Evolutionary conservation across 2,329 filamentous ascomycete species (phyloP), one percentile per base, ranked within the genome.

Genomic region (Pseudogymnoascus sp.): DNA sequence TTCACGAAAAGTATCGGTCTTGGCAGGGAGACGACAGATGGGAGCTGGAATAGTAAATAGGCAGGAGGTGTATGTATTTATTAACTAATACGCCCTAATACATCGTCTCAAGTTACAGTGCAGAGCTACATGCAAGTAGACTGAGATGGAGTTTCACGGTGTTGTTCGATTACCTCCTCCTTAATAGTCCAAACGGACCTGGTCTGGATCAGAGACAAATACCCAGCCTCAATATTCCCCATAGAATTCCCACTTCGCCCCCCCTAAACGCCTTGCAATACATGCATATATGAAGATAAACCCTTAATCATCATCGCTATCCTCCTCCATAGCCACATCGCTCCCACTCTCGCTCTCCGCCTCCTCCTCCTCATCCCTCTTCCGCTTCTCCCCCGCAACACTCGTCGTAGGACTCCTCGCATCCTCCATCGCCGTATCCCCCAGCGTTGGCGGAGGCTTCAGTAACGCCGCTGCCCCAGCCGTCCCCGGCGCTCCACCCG

Each of bases 271-370:
- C 61, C 61, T 35, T 46, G 56, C 43, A 62, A 62, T 62, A 50
- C 28, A 59, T 59, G 31, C 46, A 40, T 26, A 38, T 41, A 50
- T 61, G 56, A 50, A 40, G 38, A 61, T 33, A 62, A 33, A 19
- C 31, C 40, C n/a, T n/a, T 81, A 84, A 72, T 93, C 90, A 69
- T 90, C 89, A 71, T 91, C 89, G 64, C 87, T 89, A 66, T 87
- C 86, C 68, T 86, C 86, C 69, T 88, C 86, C 84, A 87, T 87
- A 61, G 84, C 82, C 69, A 88, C 85, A 71, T 89, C 86, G 67
- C 82, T 84, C 70, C 87, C 85, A 72, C 89, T 87, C 64, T 85
- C 86, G 70, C 91, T 88, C 68, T 89, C 81, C 38, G 77, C 82
- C 62, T 89, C 85, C 37, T 82, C 81, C 59, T 87, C 85, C 60